Conservation (phyloP, 371 early-diverging fungal species). For the Circinella minor region DNA sequence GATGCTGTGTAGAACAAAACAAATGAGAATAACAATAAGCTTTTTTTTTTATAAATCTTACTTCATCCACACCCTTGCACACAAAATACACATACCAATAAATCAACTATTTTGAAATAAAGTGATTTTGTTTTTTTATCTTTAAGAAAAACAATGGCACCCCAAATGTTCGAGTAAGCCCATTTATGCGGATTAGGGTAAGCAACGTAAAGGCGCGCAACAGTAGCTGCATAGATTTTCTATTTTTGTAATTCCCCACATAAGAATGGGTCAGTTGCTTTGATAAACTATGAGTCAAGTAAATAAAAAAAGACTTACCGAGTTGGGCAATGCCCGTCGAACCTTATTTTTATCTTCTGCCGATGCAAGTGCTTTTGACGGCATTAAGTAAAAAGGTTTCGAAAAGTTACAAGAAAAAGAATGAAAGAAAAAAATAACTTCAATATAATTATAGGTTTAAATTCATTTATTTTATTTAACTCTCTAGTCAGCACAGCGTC, state of each 20-base stretch:
- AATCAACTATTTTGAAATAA: slow-evolving; percentile 80
- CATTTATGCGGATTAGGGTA: slow-evolving; percentile 73
- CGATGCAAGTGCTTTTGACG: slow-evolving; percentile 46
- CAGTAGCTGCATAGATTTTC: slow-evolving; percentile 87
- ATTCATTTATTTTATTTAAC: too few species aligned
- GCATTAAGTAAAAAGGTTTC: slow-evolving; percentile 25
- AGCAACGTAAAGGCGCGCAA: slow-evolving; percentile 85
- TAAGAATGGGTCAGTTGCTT: neutral
- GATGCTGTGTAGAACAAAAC: slow-evolving; percentile 33
- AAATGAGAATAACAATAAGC: too few species aligned
- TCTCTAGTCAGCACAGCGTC: too few species aligned
- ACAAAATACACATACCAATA: slow-evolving; percentile 52
- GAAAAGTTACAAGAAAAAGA: neutral
- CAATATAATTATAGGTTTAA: too few species aligned
- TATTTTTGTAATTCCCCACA: slow-evolving; percentile 28
- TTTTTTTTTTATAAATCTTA: too few species aligned
- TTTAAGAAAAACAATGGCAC: slow-evolving; percentile 77
- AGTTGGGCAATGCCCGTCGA: slow-evolving; percentile 48
- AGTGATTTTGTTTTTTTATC: slow-evolving; percentile 68
- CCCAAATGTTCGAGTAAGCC: slow-evolving; percentile 81
- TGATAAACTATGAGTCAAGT: neutral
- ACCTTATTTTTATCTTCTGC: slow-evolving; percentile 58
- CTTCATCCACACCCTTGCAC: too few species aligned
- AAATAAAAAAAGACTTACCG: slow-evolving; percentile 32
- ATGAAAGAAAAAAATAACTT: neutral